A percentile compares a stretch with the other conserved stretches of the same genome.
Evolutionary conservation across 2,329 filamentous ascomycete genomes (phyloP).

Genomic region (Aspergillus ochraceoroseus): DNA sequence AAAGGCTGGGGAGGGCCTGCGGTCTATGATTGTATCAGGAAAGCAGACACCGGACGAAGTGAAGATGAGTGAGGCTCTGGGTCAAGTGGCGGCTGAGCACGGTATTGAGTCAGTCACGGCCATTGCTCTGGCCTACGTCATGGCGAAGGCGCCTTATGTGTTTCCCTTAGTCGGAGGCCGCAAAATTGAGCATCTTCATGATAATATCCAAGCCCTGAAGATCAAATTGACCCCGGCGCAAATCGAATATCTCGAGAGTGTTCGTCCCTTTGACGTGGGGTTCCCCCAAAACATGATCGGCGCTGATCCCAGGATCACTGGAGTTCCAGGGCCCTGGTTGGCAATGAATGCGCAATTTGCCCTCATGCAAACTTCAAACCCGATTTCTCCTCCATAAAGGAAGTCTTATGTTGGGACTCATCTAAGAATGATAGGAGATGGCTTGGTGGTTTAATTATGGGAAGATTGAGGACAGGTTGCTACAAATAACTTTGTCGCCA

Average conservation of each 20-base stretch:
- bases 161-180: constrained; percentile 69
- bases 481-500: too few species aligned
- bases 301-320: constrained; percentile 15
- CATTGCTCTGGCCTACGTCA: constrained; percentile 67
- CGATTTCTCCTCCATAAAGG: neutral
- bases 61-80: constrained; percentile 54
- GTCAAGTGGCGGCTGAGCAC: constrained; percentile 55
- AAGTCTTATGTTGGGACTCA: too few species aligned
- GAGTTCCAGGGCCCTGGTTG: neutral
- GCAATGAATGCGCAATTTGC: constrained; percentile 1
- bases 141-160: constrained; percentile 66
- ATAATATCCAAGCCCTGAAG: constrained; percentile 63
- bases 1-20: constrained; percentile 42
- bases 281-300: constrained; percentile 60
- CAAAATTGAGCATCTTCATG: constrained; percentile 63
- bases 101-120: constrained; percentile 54
- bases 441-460: neutral
- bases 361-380: neutral
- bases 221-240: constrained; percentile 57
- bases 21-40: constrained; percentile 25
- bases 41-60: constrained; percentile 47
- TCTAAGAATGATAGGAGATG: too few species aligned
- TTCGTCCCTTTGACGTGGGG: constrained; percentile 58
- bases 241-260: constrained; percentile 59
- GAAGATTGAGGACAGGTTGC: too few species aligned